These are phyloP conservation scores for Pugionium cornutum DNA, from an alignment of 345 rosid species.

Conservation along the genomic window DNA sequence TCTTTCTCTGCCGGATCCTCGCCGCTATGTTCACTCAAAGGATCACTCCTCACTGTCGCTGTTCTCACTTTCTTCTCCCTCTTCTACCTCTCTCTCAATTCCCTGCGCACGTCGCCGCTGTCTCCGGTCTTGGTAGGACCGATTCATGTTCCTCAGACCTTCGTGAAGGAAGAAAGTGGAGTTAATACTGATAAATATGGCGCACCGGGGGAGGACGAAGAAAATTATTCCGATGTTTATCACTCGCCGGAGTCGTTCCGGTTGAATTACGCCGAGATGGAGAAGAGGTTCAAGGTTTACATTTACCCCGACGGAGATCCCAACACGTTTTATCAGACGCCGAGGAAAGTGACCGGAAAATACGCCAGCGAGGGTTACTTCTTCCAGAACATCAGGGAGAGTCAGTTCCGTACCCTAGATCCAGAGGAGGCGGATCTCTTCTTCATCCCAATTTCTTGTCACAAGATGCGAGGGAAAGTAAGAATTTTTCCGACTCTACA, in stretches of 20 bases:
- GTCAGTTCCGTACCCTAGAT: conserved; percentile 68
- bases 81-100: conserved; percentile 63
- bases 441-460: conserved; percentile 93
- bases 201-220: conserved; percentile 26
- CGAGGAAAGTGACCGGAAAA: conserved; percentile 90
- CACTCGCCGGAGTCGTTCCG: conserved; percentile 65
- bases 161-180: conserved; percentile 7
- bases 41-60: conserved; percentile 67
- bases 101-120: conserved; percentile 48
- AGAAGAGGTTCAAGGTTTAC: conserved; percentile 74
- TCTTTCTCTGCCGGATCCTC: conserved; percentile 34
- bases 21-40: conserved; percentile 59
- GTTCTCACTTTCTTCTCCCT: conserved; percentile 67
- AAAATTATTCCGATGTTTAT: conserved; percentile 50
- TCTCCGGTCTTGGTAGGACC: conserved; percentile 30
- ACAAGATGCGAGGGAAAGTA: conserved; percentile 99
- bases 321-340: conserved; percentile 80
- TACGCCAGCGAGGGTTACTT: conserved; percentile 99
- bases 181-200: neutral
- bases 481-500: neutral
- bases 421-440: conserved; percentile 88
- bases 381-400: conserved; percentile 87
- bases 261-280: conserved; percentile 78
- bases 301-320: conserved; percentile 97
- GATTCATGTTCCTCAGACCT: conserved; percentile 31